These are phyloP conservation scores for Dipteronia sinensis DNA, from an alignment of 345 rosid species.

Conservation along the genomic window DNA sequence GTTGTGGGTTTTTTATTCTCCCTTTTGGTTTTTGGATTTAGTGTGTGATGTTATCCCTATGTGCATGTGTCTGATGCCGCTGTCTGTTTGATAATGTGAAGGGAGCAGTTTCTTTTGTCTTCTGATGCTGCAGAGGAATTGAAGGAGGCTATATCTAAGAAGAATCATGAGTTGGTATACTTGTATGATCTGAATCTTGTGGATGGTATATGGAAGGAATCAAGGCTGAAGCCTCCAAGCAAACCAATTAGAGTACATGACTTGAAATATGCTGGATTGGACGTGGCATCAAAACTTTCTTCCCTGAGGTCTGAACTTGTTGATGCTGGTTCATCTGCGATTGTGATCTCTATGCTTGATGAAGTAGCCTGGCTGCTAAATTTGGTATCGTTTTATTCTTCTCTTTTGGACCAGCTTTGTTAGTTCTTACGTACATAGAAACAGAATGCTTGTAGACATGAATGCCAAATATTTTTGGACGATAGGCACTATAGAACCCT, in stretches of 20 bases:
- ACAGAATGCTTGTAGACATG: background rate
- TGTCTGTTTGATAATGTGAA: conserved; percentile 56
- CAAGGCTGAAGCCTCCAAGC: conserved; percentile 82
- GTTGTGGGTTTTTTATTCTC: background rate
- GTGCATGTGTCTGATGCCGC: conserved; percentile 41
- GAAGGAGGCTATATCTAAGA: conserved; percentile 74
- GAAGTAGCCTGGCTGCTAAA: conserved; percentile 96
- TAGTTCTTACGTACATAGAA: background rate
- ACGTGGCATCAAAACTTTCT: conserved; percentile 69
- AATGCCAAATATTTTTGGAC: background rate
- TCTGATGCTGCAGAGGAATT: conserved; percentile 93
- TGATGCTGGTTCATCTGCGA: conserved; percentile 77
- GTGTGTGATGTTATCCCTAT: conserved; percentile 1
- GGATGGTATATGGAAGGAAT: conserved; percentile 88
- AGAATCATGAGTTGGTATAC: conserved; percentile 80
- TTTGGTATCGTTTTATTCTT: conserved; percentile 54
- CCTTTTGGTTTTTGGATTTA: background rate
- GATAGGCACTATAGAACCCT: background rate
- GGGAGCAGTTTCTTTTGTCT: conserved; percentile 98
- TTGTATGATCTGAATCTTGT: conserved; percentile 73
- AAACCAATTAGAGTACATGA: conserved; percentile 79
- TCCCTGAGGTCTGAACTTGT: conserved; percentile 66
- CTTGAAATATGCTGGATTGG: conserved; percentile 84
- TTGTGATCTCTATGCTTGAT: conserved; percentile 90
- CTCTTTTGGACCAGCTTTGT: background rate